These are phyloP conservation scores for Myxozyma mucilagina DNA, from an alignment of 805 yeast genomes.

Conservation along the genomic window DNA sequence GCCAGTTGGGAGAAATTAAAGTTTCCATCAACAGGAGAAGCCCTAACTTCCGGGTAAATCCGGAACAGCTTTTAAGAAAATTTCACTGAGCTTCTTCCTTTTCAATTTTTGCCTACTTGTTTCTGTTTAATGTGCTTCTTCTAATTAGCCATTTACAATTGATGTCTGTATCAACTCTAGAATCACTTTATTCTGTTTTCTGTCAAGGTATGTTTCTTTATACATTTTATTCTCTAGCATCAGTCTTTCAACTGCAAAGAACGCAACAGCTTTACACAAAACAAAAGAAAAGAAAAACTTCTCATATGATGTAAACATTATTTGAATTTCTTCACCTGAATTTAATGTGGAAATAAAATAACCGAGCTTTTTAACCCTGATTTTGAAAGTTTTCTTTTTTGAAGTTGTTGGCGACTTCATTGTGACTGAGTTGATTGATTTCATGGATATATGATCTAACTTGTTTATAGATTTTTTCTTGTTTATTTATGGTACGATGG, in stretches of 20 bases:
- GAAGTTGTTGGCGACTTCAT: too few species aligned
- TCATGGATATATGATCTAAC: too few species aligned
- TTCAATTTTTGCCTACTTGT: not conserved
- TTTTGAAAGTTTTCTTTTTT: not conserved
- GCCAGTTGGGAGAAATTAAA: too few species aligned
- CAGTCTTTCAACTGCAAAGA: not conserved
- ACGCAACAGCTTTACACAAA: not conserved
- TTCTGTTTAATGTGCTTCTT: not conserved
- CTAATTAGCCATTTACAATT: not conserved
- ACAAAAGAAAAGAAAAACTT: not conserved
- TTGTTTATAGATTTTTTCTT: too few species aligned
- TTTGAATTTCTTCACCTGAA: constrained; percentile 48
- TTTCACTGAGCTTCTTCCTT: not conserved
- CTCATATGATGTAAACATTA: constrained; percentile 41
- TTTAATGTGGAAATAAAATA: constrained; percentile 39
- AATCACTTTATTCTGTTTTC: not conserved
- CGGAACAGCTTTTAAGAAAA: not conserved
- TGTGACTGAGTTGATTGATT: too few species aligned
- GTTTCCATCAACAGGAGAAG: not conserved
- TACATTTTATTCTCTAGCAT: not conserved
- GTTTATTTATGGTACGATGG: too few species aligned
- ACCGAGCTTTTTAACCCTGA: constrained; percentile 51
- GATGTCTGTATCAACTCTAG: not conserved
- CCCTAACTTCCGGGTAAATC: not conserved
- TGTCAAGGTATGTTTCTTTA: not conserved